Percentiles rank a stretch among this genome's conserved stretches.
These are phyloP conservation scores for Lindgomyces ingoldianus DNA, from an alignment of 495 filamentous ascomycete genomes.

Conservation along the genomic window DNA sequence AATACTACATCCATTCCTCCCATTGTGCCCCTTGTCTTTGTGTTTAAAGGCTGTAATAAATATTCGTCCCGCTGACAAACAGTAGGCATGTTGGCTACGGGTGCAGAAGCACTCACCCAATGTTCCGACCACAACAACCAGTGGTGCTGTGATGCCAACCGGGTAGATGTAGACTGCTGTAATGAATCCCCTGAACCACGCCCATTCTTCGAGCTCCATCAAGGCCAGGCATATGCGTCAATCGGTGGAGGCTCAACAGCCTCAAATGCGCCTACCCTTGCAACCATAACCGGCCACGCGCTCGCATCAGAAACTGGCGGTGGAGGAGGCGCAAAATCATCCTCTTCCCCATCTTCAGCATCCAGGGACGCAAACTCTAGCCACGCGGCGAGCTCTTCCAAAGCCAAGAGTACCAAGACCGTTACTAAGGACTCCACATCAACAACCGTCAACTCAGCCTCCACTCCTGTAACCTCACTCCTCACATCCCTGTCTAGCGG, in stretches of 20 bases:
- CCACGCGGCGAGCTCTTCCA: not conserved
- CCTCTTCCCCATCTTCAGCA: constrained; percentile 3
- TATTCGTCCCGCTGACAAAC: no score
- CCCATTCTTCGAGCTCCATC: constrained; percentile 25
- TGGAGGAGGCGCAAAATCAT: not conserved
- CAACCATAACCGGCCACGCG: constrained; percentile 15
- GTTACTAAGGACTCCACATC: not conserved
- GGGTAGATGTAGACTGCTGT: constrained; percentile 30
- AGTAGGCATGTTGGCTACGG: constrained; percentile 20
- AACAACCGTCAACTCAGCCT: not conserved
- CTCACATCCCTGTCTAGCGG: constrained; percentile 14
- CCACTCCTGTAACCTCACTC: not conserved
- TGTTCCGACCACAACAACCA: constrained; percentile 31
- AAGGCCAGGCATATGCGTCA: constrained; percentile 29
- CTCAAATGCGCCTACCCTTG: constrained; percentile 20
- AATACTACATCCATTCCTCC: no score
- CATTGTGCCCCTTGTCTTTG: no score
- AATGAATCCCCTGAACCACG: constrained; percentile 8
- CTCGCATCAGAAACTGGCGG: not conserved
- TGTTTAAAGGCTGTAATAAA: no score
- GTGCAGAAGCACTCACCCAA: constrained; percentile 32
- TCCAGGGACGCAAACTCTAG: not conserved
- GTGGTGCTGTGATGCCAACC: constrained; percentile 38
- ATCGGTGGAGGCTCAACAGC: constrained; percentile 17
- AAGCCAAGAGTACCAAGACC: not conserved